Percentiles rank a stretch among this genome's conserved stretches.
Evolutionary conservation across 192 early-diverging fungal genomes (phyloP).

Genomic region (Coemansia sp.): DNA sequence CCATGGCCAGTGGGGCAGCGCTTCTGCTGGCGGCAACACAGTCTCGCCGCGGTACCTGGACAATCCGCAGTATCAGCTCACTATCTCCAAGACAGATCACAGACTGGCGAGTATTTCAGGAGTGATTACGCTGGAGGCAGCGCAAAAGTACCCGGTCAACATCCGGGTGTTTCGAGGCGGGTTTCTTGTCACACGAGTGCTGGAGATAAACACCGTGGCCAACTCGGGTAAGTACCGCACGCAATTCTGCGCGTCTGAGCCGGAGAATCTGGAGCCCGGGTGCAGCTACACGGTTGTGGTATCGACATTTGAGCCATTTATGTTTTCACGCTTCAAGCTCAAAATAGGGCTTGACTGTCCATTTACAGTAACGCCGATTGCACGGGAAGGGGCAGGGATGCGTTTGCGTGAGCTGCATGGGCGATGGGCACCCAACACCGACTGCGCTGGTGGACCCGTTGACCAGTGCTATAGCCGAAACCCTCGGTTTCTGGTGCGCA

Average conservation of each 20-base stretch:
- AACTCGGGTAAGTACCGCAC: slow-evolving; percentile 73
- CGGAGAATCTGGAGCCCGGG: slow-evolving; percentile 54
- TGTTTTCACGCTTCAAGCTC: slow-evolving; percentile 67
- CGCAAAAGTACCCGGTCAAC: slow-evolving; percentile 64
- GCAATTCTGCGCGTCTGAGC: slow-evolving; percentile 71
- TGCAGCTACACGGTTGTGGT: slow-evolving; percentile 77
- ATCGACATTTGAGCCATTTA: slow-evolving; percentile 74
- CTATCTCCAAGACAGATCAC: slow-evolving; percentile 30
- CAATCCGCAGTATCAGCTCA: slow-evolving; percentile 78
- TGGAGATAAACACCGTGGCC: slow-evolving; percentile 60
- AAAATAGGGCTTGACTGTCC: slow-evolving; percentile 57
- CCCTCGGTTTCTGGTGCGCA: slow-evolving; percentile 66
- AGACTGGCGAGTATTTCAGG: slow-evolving; percentile 15
- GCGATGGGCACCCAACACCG: slow-evolving; percentile 57
- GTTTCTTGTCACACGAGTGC: slow-evolving; percentile 65
- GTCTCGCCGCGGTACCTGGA: slow-evolving; percentile 65
- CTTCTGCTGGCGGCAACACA: slow-evolving; percentile 75
- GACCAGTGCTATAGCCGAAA: slow-evolving; percentile 58
- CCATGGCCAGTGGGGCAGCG: slow-evolving; percentile 66
- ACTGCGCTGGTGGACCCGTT: slow-evolving; percentile 60
- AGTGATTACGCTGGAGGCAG: slow-evolving; percentile 65
- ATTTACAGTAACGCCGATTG: slow-evolving; percentile 58
- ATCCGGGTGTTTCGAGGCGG: slow-evolving; percentile 68
- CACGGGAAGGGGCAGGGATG: slow-evolving; percentile 77
- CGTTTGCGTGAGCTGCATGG: slow-evolving; percentile 47